Percentiles rank a stretch among this genome's conserved stretches.
Conservation (phyloP, 257 asterid genomes). For the Verbascum thapsus region DNA sequence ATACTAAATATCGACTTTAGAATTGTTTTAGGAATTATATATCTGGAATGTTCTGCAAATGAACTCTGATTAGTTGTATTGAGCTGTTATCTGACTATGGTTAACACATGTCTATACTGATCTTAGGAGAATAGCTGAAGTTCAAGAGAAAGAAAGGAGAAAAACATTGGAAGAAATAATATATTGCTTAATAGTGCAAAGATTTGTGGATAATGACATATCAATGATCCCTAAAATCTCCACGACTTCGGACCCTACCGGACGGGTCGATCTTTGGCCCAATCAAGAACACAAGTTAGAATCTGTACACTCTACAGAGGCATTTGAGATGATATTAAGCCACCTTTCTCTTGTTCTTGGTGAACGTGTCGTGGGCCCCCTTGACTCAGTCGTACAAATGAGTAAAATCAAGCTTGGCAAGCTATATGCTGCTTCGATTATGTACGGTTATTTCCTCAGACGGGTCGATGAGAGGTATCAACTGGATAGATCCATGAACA, state of each 20-base stretch:
- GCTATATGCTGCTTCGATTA: slow-evolving; percentile 91
- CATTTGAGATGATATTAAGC: slow-evolving; percentile 84
- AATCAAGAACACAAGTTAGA: slow-evolving; percentile 82
- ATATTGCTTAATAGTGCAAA: slow-evolving; percentile 79
- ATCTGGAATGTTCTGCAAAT: too few species aligned
- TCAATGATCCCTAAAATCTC: slow-evolving; percentile 78
- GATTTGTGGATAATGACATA: slow-evolving; percentile 63
- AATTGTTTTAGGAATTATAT: too few species aligned
- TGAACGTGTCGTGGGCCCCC: slow-evolving; percentile 67
- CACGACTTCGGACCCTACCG: slow-evolving; percentile 66
- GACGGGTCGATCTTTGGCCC: slow-evolving; percentile 86
- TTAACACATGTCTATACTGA: too few species aligned
- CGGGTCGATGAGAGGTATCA: slow-evolving; percentile 93
- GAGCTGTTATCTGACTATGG: too few species aligned
- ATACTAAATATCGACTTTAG: too few species aligned
- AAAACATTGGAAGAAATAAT: slow-evolving; percentile 73
- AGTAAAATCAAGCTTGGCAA: slow-evolving; percentile 88
- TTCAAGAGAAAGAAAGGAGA: slow-evolving; percentile 77
- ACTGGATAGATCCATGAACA: slow-evolving; percentile 86
- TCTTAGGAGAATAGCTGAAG: too few species aligned
- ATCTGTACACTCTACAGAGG: slow-evolving; percentile 87
- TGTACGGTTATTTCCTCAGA: slow-evolving; percentile 90
- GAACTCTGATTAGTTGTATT: too few species aligned
- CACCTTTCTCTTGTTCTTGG: slow-evolving; percentile 84
- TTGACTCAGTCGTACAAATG: slow-evolving; percentile 64